Evolutionary conservation across 2,329 filamentous ascomycete species (phyloP).

Genomic region (Rhinocladiella mackenziei): DNA sequence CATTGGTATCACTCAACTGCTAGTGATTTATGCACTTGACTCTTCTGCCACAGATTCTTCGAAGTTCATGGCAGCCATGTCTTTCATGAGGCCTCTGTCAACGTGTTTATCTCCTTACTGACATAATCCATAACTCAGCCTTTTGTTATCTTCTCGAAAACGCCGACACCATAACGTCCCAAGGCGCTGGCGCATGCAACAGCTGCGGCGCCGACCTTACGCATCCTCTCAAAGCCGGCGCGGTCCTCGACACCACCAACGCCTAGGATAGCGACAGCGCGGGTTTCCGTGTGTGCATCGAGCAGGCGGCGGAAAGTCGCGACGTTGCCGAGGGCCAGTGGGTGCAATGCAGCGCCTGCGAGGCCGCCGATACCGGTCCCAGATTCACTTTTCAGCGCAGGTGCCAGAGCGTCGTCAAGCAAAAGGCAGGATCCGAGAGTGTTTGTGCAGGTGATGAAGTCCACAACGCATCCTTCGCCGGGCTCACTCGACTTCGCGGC

Average conservation of each 20-base stretch:
- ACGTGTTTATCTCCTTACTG: background rate
- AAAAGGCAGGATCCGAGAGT: constrained; percentile 67
- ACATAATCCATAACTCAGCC: constrained; percentile 14
- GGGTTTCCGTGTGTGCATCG: constrained; percentile 47
- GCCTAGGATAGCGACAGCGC: constrained; percentile 62
- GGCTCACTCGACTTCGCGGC: constrained; percentile 24
- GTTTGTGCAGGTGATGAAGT: constrained; percentile 70
- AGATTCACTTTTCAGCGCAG: constrained; percentile 50
- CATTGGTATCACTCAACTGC: no score
- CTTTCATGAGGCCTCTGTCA: background rate
- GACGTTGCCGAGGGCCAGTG: constrained; percentile 71
- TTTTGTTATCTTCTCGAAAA: constrained; percentile 59
- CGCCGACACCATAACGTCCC: constrained; percentile 56
- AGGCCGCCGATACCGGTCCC: constrained; percentile 63
- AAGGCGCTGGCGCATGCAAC: constrained; percentile 68
- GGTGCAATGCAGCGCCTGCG: constrained; percentile 68
- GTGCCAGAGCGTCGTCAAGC: constrained; percentile 37
- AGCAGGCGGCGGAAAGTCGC: constrained; percentile 60
- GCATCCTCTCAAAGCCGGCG: constrained; percentile 63
- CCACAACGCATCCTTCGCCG: constrained; percentile 21
- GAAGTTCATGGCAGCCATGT: no score
- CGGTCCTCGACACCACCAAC: constrained; percentile 67
- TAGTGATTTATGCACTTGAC: background rate
- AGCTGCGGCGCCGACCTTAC: constrained; percentile 59
- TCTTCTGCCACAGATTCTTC: background rate